These are phyloP conservation scores for Crepidotus variabilis DNA, from an alignment of 768 basidiomycete species.

Conservation along the genomic window DNA sequence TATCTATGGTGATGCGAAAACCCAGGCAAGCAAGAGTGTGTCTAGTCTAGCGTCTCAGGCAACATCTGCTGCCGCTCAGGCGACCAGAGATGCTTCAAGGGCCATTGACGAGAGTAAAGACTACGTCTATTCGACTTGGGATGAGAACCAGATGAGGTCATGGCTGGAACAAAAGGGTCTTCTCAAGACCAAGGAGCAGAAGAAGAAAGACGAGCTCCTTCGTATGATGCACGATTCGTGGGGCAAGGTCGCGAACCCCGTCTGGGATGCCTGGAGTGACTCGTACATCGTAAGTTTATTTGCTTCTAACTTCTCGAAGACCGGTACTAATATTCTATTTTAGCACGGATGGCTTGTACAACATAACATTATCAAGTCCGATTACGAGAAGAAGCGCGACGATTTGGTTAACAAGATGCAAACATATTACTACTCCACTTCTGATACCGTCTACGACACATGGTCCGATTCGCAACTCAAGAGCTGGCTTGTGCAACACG, in stretches of 20 bases:
- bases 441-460: constrained; percentile 51
- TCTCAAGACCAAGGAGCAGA: constrained; percentile 55
- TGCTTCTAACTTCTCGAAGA: not conserved
- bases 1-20: constrained; percentile 40
- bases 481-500: constrained; percentile 74
- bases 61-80: constrained; percentile 34
- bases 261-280: constrained; percentile 87
- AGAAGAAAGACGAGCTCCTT: constrained; percentile 65
- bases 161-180: constrained; percentile 78
- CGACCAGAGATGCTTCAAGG: constrained; percentile 45
- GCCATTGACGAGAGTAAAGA: constrained; percentile 74
- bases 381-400: constrained; percentile 51
- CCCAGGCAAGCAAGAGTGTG: constrained; percentile 35
- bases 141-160: constrained; percentile 64
- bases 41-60: constrained; percentile 31
- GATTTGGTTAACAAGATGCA: constrained; percentile 66
- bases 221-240: constrained; percentile 68
- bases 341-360: constrained; percentile 82
- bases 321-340: not conserved
- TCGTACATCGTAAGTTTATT: constrained; percentile 61
- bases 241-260: constrained; percentile 52
- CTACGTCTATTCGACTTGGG: constrained; percentile 89
- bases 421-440: constrained; percentile 66
- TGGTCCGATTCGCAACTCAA: constrained; percentile 83
- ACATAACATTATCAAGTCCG: constrained; percentile 67